Percentiles rank a stretch among this genome's conserved stretches.
Conservation (phyloP, 768 basidiomycete genomes). For the Naganishia friedmannii region DNA sequence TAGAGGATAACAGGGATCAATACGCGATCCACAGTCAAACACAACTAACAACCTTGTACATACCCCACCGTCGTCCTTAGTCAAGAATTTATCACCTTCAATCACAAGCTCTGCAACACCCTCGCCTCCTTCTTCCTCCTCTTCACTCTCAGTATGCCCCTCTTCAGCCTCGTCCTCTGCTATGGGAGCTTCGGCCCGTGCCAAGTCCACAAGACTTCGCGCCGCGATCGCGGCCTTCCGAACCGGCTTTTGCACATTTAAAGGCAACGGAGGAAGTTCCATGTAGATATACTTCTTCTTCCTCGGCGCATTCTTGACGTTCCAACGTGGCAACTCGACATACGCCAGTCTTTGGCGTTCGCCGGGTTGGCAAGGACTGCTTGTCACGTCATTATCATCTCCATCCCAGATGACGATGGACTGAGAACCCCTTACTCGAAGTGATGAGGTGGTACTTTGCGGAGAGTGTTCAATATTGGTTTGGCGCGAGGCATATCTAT, state of each 20-base stretch:
- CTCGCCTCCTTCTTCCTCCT: background rate
- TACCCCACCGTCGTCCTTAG: background rate
- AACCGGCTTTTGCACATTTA: background rate
- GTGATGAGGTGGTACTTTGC: background rate
- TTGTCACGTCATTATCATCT: constrained; percentile 18
- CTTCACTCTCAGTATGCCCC: background rate
- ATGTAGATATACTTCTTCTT: constrained; percentile 1
- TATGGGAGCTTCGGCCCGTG: background rate
- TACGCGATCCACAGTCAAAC: background rate
- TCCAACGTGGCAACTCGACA: constrained; percentile 20
- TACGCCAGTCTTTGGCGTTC: constrained; percentile 28
- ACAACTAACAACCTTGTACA: background rate
- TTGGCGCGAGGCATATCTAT: background rate
- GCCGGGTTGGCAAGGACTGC: background rate
- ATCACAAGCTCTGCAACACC: constrained; percentile 10
- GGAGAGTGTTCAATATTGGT: background rate
- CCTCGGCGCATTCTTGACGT: background rate
- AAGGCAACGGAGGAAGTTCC: constrained; percentile 25
- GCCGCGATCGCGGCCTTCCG: constrained; percentile 14
- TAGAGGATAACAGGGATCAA: constrained; percentile 8
- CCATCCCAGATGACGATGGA: background rate
- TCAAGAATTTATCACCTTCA: constrained; percentile 21
- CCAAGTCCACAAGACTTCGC: background rate
- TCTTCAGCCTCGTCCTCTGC: constrained; percentile 8
- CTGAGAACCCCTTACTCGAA: background rate